Base-by-base conservation (phyloP, 2,329 filamentous ascomycete genomes). In the Dryadomyces sulphureus region DNA sequence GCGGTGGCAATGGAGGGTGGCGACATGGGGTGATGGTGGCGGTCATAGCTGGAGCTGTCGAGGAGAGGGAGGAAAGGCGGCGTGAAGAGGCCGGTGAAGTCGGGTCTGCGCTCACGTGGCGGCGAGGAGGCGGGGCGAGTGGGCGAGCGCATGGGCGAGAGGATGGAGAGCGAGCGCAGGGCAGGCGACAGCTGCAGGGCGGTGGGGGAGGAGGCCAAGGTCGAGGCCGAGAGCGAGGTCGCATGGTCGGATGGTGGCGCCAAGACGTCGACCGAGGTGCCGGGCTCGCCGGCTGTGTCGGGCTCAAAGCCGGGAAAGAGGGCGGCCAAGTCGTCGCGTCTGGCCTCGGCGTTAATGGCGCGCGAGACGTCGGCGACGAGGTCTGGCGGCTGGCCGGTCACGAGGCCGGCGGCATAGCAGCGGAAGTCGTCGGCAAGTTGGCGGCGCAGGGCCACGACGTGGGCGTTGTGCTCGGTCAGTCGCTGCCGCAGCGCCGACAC, bases 1-100 rank as follows among this genome's bases (percentile, higher is more conserved):
- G 27, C 27, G 11, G 27, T 14, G 27, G 27, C 27, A 32, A 14
- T n/a, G n/a, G n/a, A n/a, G n/a, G n/a, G n/a, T n/a, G n/a, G n/a
- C n/a, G 38, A 21, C 17, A 20, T 21, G 22, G 22, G 19, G 7
- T 14, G 22, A n/a, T 12, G 14, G 7, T 36, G 32, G 25, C 32
- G 32, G 24, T 21, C 35, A n/a, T 38, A 27, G 35, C 21, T 38
- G 24, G 43, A 45, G 43, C 35, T 20, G 52, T 79, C 77, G 46
- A 81, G 68, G 46, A 81, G 63, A 39, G 77, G 76, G 46, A 82
- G 67, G 55, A 74, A 81, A 50, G 63, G 71, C 24, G 77, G 77
- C 32, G 72, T 79, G 56, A 81, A 81, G 49, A 81, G 61, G 50
- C 77, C 77, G 51, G 70, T 69, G 52, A 81, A 72, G 53, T 79